These are phyloP conservation scores for Coemansia sp. DNA, from an alignment of 192 early-diverging fungal species.

Conservation along the genomic window DNA sequence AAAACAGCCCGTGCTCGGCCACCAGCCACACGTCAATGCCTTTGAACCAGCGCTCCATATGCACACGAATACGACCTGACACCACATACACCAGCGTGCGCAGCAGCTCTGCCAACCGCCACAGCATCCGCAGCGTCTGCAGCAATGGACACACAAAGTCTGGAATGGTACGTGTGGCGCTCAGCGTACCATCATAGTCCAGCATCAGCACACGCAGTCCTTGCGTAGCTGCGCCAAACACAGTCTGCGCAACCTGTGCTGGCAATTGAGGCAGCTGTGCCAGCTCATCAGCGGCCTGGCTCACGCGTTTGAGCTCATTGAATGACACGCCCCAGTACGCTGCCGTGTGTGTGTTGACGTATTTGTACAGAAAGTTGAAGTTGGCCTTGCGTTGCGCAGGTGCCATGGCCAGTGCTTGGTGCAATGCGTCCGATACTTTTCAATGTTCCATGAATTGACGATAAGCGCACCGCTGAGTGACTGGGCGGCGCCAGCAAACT, in stretches of 20 bases:
- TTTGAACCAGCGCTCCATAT: constrained; percentile 93
- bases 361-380: constrained; percentile 87
- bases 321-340: constrained; percentile 97
- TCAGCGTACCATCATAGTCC: constrained; percentile 98
- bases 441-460: constrained; percentile 99
- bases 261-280: constrained; percentile 50
- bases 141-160: constrained; percentile 91
- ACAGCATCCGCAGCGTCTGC: constrained; percentile 68
- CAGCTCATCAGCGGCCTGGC: constrained; percentile 45
- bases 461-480: constrained; percentile 95
- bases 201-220: constrained; percentile 72
- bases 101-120: constrained; percentile 67
- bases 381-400: constrained; percentile 74
- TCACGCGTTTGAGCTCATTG: constrained; percentile 72
- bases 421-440: constrained; percentile 83
- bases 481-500: constrained; percentile 99
- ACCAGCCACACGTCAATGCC: constrained; percentile 85
- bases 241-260: background rate
- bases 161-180: constrained; percentile 78
- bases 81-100: constrained; percentile 94
- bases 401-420: constrained; percentile 92
- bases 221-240: background rate
- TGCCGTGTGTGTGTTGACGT: constrained; percentile 96
- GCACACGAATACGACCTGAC: constrained; percentile 84
- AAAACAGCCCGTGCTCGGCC: constrained; percentile 99